Base-by-base conservation (phyloP, 192 early-diverging fungal genomes). In the Umbelopsis sp. region DNA sequence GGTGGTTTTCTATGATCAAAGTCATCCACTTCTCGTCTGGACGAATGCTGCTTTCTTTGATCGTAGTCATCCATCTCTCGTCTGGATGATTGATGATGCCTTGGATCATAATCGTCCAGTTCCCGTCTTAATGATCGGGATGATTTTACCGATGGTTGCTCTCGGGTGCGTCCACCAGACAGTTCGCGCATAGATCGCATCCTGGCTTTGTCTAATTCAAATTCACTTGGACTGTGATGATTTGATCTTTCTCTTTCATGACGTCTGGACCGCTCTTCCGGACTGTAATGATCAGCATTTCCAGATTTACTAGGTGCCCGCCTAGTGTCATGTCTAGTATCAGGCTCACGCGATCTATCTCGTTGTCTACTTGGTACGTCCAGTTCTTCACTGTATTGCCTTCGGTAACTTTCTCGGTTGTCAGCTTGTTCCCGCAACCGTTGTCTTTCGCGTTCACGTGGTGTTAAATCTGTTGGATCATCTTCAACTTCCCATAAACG, bases 401-500 rank as follows among this genome's bases (percentile, higher is more conserved):
- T 62, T 49, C 47, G 47, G 12, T 62, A 34, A 1, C 31, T 32
- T 11, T 62, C 56, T 20, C 56, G 26, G 14, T 32, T 17, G 4
- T 62, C 56, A 20, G 56, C 56, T 62, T 62, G 25, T 62, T 62
- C 56, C 26, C 56, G 26, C 16, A 62, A 32, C 1, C 56, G 56
- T 20, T 62, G 56, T 26, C 56, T 62, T 17, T 62, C 56, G 2
- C 56, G 56, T 32, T 62, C 56, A 17, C 56, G 56, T 62, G 56
- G 56, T 12, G 56, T 62, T 14, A 62, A 20, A 2, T 29, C 31
- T 20, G 26, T 14, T 34, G 31, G 26, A 29, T 62, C 56, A 62
- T 62, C 56, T 34, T 26, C 56, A 20, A 32, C 56, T 12, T 62
- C 56, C 56, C 56, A 62, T 7, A 62, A 32, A 20, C 56, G 26